Conservation (phyloP, 805 yeast species). For the Starmerella gropengiesseri region DNA sequence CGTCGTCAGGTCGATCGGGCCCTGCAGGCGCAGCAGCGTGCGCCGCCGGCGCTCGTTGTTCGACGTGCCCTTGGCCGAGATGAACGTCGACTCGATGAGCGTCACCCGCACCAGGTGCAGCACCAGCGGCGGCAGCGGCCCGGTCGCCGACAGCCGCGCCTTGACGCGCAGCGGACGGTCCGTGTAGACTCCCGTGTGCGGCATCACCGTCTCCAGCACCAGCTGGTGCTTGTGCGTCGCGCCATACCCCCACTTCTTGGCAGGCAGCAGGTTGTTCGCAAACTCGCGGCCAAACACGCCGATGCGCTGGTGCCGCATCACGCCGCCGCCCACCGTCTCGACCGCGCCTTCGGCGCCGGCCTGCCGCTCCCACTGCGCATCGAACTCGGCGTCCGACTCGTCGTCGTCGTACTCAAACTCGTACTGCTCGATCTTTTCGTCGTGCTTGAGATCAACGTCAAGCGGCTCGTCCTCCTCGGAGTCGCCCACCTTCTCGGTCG, state of each 20-base stretch:
- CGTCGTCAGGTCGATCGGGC: constrained; percentile 5
- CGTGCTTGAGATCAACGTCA: background rate
- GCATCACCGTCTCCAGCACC: constrained; percentile 7
- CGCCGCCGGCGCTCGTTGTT: constrained; percentile 10
- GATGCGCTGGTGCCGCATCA: constrained; percentile 4
- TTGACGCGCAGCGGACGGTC: constrained; percentile 10
- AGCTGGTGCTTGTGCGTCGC: constrained; percentile 1
- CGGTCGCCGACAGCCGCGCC: background rate
- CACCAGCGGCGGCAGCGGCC: constrained; percentile 12
- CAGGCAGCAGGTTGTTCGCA: background rate
- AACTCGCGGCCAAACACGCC: constrained; percentile 6
- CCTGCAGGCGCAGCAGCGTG: constrained; percentile 5
- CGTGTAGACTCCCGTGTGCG: constrained; percentile 12
- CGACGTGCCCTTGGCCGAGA: constrained; percentile 4
- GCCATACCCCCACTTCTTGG: constrained; percentile 1
- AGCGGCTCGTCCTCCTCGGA: background rate
- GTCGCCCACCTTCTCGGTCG: background rate
- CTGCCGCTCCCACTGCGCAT: no score
- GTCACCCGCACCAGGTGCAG: constrained; percentile 6
- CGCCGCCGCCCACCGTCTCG: background rate
- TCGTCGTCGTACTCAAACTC: constrained; percentile 1
- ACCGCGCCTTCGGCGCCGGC: background rate
- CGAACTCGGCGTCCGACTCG: background rate
- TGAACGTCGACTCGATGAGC: constrained; percentile 10
- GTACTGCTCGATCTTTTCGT: background rate